Conservation (phyloP, 768 basidiomycete species). For the Naganishia onofrii region DNA sequence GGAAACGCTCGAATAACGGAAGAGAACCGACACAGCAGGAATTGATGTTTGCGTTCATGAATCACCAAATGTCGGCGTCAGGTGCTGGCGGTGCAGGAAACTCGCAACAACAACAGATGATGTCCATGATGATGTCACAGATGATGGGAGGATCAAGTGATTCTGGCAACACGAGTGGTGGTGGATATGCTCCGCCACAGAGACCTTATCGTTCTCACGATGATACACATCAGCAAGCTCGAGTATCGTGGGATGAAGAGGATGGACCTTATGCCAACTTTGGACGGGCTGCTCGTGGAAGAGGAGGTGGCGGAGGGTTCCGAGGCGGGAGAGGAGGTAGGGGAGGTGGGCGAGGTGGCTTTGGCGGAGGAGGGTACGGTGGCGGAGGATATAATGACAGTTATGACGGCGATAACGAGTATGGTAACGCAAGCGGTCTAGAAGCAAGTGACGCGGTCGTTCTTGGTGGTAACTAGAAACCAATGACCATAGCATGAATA, state of each 20-base stretch:
- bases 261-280: conserved; percentile 25
- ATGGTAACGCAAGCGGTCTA: background rate
- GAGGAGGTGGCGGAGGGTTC: conserved; percentile 1
- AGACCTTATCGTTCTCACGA: conserved; percentile 2
- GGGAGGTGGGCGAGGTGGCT: background rate
- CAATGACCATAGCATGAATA: background rate
- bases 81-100: background rate
- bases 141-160: conserved; percentile 2
- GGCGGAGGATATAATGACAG: background rate
- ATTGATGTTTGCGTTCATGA: conserved; percentile 24
- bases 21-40: conserved; percentile 12
- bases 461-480: no score
- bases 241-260: conserved; percentile 27
- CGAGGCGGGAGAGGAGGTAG: conserved; percentile 5
- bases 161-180: background rate
- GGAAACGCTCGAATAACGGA: conserved; percentile 14
- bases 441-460: no score
- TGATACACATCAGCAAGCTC: conserved; percentile 18
- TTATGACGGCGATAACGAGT: background rate
- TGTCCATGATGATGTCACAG: conserved; percentile 7
- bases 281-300: conserved; percentile 9
- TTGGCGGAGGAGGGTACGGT: conserved; percentile 10
- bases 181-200: background rate
- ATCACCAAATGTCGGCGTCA: background rate
- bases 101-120: conserved; percentile 5